Evolutionary conservation across 352 stramenopile genomes (phyloP).

Genomic region (Pythium volutum): DNA sequence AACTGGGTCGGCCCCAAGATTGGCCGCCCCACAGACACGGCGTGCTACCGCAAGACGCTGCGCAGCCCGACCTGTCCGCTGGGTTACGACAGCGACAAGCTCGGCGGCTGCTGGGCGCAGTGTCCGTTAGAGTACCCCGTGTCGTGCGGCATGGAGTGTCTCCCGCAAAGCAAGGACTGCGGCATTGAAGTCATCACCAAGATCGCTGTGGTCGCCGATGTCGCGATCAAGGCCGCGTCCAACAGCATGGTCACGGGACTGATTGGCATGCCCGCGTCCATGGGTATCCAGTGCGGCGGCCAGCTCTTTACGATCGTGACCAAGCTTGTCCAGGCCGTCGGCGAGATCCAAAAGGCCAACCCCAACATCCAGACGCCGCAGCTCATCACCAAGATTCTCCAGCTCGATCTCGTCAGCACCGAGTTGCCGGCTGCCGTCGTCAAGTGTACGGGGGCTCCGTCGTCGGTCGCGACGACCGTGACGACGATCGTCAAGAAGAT

Average conservation of each 20-base stretch:
- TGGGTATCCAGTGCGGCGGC: constrained; percentile 43
- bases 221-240: constrained; percentile 54
- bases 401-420: no score
- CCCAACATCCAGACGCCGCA: no score
- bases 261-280: constrained; percentile 41
- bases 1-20: constrained; percentile 35
- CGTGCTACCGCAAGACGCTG: constrained; percentile 55
- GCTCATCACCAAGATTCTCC: no score
- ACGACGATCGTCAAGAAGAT: no score
- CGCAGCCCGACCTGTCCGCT: constrained; percentile 28
- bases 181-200: constrained; percentile 45
- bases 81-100: constrained; percentile 48
- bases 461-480: no score
- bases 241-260: no score
- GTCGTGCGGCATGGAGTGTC: constrained; percentile 60
- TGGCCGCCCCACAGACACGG: constrained; percentile 27
- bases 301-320: constrained; percentile 44
- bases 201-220: constrained; percentile 39
- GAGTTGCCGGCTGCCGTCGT: no score
- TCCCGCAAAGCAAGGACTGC: constrained; percentile 71
- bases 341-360: constrained; percentile 1
- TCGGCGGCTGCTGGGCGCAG: constrained; percentile 56
- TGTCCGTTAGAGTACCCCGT: constrained; percentile 74
- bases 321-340: constrained; percentile 29
- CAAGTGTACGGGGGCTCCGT: no score